These are phyloP conservation scores for Saccharomycopsis sp. DNA, from an alignment of 805 yeast genomes.

Conservation along the genomic window DNA sequence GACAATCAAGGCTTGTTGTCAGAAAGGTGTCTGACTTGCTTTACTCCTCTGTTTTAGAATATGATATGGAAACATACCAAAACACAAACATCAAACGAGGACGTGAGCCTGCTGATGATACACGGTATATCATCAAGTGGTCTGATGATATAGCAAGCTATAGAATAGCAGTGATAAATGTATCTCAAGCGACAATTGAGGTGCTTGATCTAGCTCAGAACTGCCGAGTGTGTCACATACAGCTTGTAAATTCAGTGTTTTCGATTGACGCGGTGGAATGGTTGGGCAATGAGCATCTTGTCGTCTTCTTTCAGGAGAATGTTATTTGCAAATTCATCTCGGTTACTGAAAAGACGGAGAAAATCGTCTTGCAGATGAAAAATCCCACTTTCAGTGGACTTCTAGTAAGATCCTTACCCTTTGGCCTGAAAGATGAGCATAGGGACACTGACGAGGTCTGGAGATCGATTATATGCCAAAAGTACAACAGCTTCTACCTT, in stretches of 20 bases:
- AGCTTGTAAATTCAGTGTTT: background rate
- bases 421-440: background rate
- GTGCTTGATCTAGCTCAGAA: background rate
- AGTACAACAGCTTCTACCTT: background rate
- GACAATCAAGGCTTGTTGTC: constrained; percentile 8
- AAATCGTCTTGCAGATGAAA: background rate
- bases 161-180: background rate
- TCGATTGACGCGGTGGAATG: background rate
- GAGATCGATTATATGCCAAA: background rate
- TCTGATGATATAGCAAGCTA: background rate
- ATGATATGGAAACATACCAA: background rate
- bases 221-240: background rate
- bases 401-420: background rate
- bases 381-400: background rate
- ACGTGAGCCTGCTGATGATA: background rate
- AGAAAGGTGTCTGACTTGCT: background rate
- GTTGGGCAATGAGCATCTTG: background rate
- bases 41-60: constrained; percentile 6
- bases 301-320: background rate
- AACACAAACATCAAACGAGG: background rate
- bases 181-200: background rate
- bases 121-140: background rate
- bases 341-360: background rate
- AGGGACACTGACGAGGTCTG: background rate
- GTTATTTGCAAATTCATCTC: background rate